These are phyloP conservation scores for Caloboletus inedulis DNA, from an alignment of 1,284 basidiomycete species.

Conservation along the genomic window DNA sequence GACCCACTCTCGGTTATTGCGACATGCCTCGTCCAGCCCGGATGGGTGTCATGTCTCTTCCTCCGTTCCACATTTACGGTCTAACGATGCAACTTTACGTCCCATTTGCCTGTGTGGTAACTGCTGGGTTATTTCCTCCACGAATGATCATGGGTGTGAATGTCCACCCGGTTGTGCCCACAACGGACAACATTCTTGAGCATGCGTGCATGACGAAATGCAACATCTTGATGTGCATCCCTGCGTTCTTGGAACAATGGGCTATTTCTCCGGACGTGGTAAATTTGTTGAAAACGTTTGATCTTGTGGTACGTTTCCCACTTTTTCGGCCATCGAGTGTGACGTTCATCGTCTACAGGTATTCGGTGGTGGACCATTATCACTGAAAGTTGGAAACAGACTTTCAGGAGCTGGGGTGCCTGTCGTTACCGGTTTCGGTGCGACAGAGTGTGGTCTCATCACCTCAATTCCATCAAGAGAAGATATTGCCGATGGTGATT, in stretches of 20 bases:
- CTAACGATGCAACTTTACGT: conserved; percentile 5
- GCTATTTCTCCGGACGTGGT: not conserved
- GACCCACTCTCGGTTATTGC: not conserved
- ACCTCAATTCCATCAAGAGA: conserved; percentile 1
- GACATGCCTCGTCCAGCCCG: not conserved
- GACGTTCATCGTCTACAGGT: not conserved
- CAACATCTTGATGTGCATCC: not conserved
- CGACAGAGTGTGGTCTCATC: conserved; percentile 7
- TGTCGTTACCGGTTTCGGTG: conserved; percentile 1
- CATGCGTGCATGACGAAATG: not conserved
- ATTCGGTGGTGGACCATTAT: conserved; percentile 5
- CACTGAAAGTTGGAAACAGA: conserved; percentile 1
- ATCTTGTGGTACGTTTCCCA: conserved; percentile 1
- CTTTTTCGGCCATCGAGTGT: not conserved
- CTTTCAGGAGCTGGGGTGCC: conserved; percentile 4
- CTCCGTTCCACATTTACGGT: conserved; percentile 1
- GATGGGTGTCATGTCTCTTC: conserved; percentile 5
- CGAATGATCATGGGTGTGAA: conserved; percentile 1
- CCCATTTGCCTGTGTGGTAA: conserved; percentile 2
- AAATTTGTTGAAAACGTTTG: not conserved
- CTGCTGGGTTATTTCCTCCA: conserved; percentile 5
- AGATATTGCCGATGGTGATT: conserved; percentile 3
- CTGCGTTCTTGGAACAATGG: conserved; percentile 2
- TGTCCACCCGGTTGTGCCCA: not conserved
- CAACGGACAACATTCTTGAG: not conserved